Evolutionary conservation across 2,329 filamentous ascomycete genomes (phyloP).

Genomic region (Penicillium sp.): DNA sequence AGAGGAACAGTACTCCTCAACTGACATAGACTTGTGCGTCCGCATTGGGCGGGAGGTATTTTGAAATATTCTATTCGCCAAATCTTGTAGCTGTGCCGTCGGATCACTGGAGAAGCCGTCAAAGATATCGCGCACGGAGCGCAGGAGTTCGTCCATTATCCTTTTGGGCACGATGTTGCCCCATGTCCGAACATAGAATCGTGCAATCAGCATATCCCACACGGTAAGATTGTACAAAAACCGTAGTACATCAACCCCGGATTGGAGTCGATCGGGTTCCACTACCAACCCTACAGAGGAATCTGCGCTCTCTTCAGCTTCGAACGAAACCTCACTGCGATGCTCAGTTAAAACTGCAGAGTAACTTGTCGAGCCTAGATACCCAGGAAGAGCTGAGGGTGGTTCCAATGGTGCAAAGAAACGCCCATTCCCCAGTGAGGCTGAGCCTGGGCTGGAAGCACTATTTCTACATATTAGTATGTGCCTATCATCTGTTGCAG

Average conservation of each 20-base stretch:
- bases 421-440: conserved; percentile 20
- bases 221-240: conserved; percentile 30
- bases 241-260: conserved; percentile 32
- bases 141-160: conserved; percentile 29
- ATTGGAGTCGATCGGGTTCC: conserved; percentile 31
- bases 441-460: conserved; percentile 28
- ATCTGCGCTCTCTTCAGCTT: conserved; percentile 27
- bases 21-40: conserved; percentile 29
- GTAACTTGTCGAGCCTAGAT: conserved; percentile 38
- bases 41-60: conserved; percentile 31
- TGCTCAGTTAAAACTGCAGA: conserved; percentile 38
- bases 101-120: conserved; percentile 24
- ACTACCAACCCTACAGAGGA: conserved; percentile 20
- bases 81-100: conserved; percentile 28
- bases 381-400: conserved; percentile 32
- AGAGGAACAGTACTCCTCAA: conserved; percentile 33
- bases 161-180: conserved; percentile 27
- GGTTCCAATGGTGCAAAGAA: conserved; percentile 25
- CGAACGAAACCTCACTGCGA: conserved; percentile 34
- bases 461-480: conserved; percentile 16
- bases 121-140: conserved; percentile 30
- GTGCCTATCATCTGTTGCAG: background rate
- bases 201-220: conserved; percentile 30
- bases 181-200: conserved; percentile 25
- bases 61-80: conserved; percentile 32